A percentile compares a stretch with the other conserved stretches of the same genome.
These are phyloP conservation scores for Mycena leptocephala DNA, from an alignment of 768 basidiomycete genomes.

Conservation along the genomic window DNA sequence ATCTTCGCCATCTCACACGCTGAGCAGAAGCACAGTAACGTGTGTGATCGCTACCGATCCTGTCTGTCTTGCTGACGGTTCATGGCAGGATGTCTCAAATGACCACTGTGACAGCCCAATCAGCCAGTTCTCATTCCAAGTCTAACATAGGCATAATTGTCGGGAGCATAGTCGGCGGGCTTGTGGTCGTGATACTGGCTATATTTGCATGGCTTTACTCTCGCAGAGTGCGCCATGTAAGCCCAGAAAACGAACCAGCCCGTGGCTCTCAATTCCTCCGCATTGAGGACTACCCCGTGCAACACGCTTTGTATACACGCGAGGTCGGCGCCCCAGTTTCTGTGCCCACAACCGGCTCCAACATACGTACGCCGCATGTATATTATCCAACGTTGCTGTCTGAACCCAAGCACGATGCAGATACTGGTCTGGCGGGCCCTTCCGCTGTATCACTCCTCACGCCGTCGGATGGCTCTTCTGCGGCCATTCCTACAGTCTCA, in stretches of 20 bases:
- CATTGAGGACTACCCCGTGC: conserved; percentile 8
- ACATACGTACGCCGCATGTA: background rate
- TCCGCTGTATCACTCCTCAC: too few species aligned
- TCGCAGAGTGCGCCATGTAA: background rate
- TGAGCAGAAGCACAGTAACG: conserved; percentile 2
- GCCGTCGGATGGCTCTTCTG: too few species aligned
- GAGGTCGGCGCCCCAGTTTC: background rate
- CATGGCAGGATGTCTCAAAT: too few species aligned
- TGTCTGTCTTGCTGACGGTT: too few species aligned
- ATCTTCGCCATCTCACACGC: too few species aligned
- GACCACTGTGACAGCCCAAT: background rate
- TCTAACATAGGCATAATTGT: background rate
- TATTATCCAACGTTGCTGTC: too few species aligned
- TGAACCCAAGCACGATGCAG: too few species aligned
- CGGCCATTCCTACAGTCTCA: background rate
- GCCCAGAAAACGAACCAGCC: background rate
- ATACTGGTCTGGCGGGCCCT: too few species aligned
- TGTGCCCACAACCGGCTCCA: background rate
- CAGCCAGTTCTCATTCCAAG: background rate
- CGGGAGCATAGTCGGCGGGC: background rate
- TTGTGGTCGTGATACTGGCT: background rate
- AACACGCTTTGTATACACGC: background rate
- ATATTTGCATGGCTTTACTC: background rate
- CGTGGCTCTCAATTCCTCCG: conserved; percentile 5
- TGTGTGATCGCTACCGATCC: background rate